Base-by-base conservation (phyloP, 805 yeast genomes). In the Lachancea lanzarotensis region DNA sequence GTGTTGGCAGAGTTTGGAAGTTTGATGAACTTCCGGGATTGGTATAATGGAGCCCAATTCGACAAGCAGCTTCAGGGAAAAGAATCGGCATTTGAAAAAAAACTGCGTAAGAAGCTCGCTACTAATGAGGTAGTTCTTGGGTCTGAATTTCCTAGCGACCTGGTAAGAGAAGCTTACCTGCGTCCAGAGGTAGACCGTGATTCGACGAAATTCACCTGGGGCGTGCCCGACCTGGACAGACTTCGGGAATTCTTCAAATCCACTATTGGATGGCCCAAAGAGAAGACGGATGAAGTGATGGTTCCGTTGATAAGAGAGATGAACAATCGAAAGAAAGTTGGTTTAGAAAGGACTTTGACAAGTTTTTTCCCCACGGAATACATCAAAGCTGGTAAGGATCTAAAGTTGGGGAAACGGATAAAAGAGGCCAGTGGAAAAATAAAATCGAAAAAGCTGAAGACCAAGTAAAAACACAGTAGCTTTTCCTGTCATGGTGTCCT, bases 121-220 rank as follows among this genome's bases (percentile, higher is more conserved):
- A 66, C 74, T 66, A 57, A 80, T 73, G 54, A 82, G 73, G 51
- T 73, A 72, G 42, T 81, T 60, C 57, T 90, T 13, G 79, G 80
- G 15, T 72, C 74, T 1, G 66, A 66, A 1, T 90, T 88, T 56
- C 97, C 98, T 0, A 86, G 84, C 54, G 64, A 59, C 3, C 68
- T 72, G 1, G 87, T 93, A 1, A 67, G 67, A 29, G 79, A 83
- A 18, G 96, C 97, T 0, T 93, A 93, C 61, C 49, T 72, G 17
- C 59, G 70, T 10, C 96, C 99, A 0, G 87, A 82, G 29, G 96
- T 93, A 3, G 98, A 93, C 60, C 72, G 72, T 33, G 96, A 90
- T 59, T 68, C 69, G 38, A 84, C 90, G 0, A 73, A 75, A 44
- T 90, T 93, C 65, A 75, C 75, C 38, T 93, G 98, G 98, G 98